phyloP scores from a whole-genome alignment of 495 filamentous ascomycete species.

The Penicillium tannophilum region DNA sequence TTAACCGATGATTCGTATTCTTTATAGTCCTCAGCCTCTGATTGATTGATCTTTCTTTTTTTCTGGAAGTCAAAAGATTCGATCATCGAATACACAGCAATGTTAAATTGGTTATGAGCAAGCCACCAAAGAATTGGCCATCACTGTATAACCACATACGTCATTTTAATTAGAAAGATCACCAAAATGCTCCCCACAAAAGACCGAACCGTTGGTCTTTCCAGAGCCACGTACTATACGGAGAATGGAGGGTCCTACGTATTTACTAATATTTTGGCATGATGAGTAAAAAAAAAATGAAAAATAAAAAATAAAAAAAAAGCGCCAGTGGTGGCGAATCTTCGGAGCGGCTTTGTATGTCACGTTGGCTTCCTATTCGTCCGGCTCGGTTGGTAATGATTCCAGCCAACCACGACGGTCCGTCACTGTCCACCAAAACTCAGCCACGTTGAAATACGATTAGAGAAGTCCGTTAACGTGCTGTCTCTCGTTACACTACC shows the following conservation, averaged over 20 bases:
- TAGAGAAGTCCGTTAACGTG: background rate
- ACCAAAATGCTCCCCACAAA: background rate
- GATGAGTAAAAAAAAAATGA: no score
- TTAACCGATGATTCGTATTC: background rate
- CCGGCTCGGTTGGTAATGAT: conserved; percentile 2
- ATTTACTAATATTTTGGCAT: background rate
- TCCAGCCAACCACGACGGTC: conserved; percentile 4
- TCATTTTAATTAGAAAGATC: background rate
- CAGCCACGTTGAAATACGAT: conserved; percentile 3
- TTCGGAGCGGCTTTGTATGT: background rate
- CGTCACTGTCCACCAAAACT: background rate
- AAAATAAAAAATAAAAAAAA: no score
- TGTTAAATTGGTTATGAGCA: background rate
- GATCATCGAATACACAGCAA: background rate
- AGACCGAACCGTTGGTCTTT: background rate
- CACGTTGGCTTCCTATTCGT: conserved; percentile 5
- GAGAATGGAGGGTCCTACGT: background rate
- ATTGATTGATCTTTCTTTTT: background rate
- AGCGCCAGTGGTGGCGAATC: conserved; percentile 19
- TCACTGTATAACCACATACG: background rate
- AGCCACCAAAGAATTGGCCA: background rate
- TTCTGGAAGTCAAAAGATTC: no score
- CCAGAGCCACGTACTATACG: background rate
- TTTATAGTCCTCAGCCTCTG: background rate
- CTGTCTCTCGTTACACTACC: background rate